A percentile compares a stretch with the other conserved stretches of the same genome.
phyloP scores from a whole-genome alignment of 2,329 filamentous ascomycete genomes.

The Apiospora kogelbergensis region DNA sequence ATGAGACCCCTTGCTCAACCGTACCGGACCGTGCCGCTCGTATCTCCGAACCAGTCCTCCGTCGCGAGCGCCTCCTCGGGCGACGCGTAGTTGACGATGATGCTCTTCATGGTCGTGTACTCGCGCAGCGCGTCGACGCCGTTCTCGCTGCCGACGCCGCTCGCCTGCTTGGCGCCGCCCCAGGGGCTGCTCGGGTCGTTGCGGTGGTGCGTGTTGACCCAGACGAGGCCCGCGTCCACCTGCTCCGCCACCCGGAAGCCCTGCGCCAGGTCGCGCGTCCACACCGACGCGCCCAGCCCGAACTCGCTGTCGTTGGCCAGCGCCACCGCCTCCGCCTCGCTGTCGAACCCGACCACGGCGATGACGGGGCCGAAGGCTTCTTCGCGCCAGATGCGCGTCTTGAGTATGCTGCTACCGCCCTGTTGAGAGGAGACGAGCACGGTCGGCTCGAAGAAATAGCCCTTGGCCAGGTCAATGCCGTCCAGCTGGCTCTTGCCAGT shows the following conservation, averaged over 20 bases:
- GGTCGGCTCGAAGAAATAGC: constrained; percentile 80
- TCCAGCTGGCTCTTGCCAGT: constrained; percentile 48
- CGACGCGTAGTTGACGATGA: constrained; percentile 67
- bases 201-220: constrained; percentile 64
- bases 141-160: constrained; percentile 73
- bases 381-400: constrained; percentile 73
- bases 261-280: constrained; percentile 73
- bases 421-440: constrained; percentile 57
- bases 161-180: constrained; percentile 62
- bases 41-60: constrained; percentile 70
- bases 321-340: constrained; percentile 67
- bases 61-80: constrained; percentile 48
- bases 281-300: constrained; percentile 74
- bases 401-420: constrained; percentile 58
- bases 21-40: constrained; percentile 55
- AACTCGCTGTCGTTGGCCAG: constrained; percentile 75
- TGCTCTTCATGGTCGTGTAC: constrained; percentile 64
- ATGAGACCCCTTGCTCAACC: too few relatives aligned
- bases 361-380: constrained; percentile 85
- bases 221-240: constrained; percentile 64
- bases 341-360: constrained; percentile 72
- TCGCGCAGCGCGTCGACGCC: constrained; percentile 63
- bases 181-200: constrained; percentile 72
- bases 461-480: constrained; percentile 49
- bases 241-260: constrained; percentile 71